Percentiles rank a stretch among this genome's conserved stretches.
phyloP scores from a whole-genome alignment of 2,329 filamentous ascomycete species.

The Botrytis elliptica region DNA sequence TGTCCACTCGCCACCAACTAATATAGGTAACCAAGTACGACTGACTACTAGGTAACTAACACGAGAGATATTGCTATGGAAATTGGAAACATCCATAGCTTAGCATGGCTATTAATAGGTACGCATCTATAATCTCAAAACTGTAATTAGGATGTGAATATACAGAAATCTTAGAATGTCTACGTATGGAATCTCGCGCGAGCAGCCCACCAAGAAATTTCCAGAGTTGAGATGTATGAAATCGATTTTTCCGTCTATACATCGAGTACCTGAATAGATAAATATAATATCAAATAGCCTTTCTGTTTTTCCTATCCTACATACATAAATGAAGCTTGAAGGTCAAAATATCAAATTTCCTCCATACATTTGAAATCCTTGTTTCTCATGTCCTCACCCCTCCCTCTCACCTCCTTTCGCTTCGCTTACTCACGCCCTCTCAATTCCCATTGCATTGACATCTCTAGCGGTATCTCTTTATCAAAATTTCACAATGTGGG shows the following conservation, averaged over 20 bases:
- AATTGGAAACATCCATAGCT: neutral
- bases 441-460: neutral
- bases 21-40: neutral
- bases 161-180: neutral
- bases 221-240: neutral
- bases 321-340: neutral
- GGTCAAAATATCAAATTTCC: neutral
- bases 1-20: neutral
- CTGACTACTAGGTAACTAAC: neutral
- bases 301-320: neutral
- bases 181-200: neutral
- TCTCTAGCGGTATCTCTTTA: neutral
- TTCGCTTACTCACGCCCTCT: neutral
- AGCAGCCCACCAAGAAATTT: neutral
- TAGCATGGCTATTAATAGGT: neutral
- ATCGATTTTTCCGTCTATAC: neutral
- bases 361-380: neutral
- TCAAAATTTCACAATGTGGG: rapidly evolving
- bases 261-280: neutral
- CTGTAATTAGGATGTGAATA: neutral
- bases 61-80: neutral
- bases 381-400: neutral
- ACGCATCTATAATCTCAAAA: neutral
- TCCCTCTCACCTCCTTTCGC: neutral
- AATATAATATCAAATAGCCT: neutral